Conservation (phyloP, 139 green algal species). For the Tetradesmus lagerheimii region DNA sequence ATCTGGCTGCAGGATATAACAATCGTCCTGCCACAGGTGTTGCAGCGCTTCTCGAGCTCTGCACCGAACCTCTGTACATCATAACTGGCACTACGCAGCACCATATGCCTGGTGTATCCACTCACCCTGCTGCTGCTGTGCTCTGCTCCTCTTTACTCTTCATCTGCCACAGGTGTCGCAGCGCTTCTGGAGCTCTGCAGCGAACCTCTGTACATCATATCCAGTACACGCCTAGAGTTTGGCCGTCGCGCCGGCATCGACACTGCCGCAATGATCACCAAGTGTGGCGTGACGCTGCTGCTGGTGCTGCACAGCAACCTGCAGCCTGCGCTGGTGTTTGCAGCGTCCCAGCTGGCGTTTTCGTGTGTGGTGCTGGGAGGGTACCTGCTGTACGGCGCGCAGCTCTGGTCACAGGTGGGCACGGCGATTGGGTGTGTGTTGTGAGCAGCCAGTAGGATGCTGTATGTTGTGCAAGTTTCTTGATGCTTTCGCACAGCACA, state of each 20-base stretch:
- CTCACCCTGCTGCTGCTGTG: background rate
- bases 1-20: too few relatives aligned
- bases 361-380: constrained; percentile 53
- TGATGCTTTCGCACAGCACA: too few relatives aligned
- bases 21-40: background rate
- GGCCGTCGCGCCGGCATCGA: constrained; percentile 75
- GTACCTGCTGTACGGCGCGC: constrained; percentile 53
- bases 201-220: constrained; percentile 86
- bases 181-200: constrained; percentile 75
- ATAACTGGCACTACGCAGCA: background rate
- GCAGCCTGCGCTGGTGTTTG: constrained; percentile 69
- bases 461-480: too few relatives aligned
- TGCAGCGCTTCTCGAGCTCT: background rate
- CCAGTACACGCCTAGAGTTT: constrained; percentile 72
- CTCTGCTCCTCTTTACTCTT: background rate
- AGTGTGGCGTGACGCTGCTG: constrained; percentile 61
- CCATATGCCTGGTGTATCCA: background rate
- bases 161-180: constrained; percentile 62
- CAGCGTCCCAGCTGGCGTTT: constrained; percentile 73
- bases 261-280: constrained; percentile 62
- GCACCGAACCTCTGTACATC: too few relatives aligned
- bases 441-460: too few relatives aligned
- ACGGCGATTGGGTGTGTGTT: background rate
- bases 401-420: constrained; percentile 13
- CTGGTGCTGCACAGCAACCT: constrained; percentile 57